A percentile compares a stretch with the other conserved stretches of the same genome.
Evolutionary conservation across 768 basidiomycete species (phyloP).

Genomic region (Gloeophyllum trabeum): DNA sequence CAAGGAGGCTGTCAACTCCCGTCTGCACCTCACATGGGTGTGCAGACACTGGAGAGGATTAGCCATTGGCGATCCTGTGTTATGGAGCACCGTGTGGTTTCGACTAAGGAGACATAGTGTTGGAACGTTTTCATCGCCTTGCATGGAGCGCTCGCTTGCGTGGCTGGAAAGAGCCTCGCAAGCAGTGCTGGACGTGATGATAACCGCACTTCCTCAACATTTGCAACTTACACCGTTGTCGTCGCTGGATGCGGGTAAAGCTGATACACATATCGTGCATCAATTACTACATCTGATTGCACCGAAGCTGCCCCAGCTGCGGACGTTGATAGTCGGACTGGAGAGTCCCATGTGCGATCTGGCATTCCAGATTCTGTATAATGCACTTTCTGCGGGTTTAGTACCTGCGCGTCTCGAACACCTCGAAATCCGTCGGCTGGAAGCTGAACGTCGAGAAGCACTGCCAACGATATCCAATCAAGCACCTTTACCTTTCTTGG

Average conservation of each 20-base stretch:
- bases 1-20: conserved; percentile 19
- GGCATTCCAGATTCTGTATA: conserved; percentile 34
- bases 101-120: no score
- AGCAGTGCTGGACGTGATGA: conserved; percentile 48
- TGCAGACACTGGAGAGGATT: conserved; percentile 44
- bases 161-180: conserved; percentile 49
- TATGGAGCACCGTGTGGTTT: conserved; percentile 64
- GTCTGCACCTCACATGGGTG: conserved; percentile 44
- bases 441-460: conserved; percentile 18
- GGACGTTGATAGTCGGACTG: conserved; percentile 46
- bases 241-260: no score
- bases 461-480: no score
- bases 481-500: conserved; percentile 37
- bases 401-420: conserved; percentile 30
- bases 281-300: no score
- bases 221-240: no score
- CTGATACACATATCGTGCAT: no score
- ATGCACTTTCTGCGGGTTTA: conserved; percentile 1
- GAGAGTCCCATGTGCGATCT: conserved; percentile 42
- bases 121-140: no score
- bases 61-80: conserved; percentile 32
- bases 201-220: no score
- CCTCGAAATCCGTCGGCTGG: conserved; percentile 51
- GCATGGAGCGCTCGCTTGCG: conserved; percentile 37
- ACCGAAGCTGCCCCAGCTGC: conserved; percentile 49